Conservation (phyloP, 1,139 yeast species). For the Pichia sp. region DNA sequence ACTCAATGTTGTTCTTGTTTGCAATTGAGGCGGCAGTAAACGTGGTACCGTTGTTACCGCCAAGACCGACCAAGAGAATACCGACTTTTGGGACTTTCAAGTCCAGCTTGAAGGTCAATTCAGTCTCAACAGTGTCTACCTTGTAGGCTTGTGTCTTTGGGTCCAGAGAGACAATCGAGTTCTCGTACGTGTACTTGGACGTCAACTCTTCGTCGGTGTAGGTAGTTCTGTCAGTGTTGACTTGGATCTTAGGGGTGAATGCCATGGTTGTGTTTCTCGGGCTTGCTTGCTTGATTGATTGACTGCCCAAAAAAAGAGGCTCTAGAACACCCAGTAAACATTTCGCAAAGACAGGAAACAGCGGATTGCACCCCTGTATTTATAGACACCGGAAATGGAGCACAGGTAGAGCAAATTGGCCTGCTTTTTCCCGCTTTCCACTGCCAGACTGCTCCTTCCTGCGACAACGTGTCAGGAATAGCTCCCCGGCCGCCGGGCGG, state of each 20-base stretch:
- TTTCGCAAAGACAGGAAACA: too few species aligned
- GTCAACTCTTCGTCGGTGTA: slow-evolving; percentile 56
- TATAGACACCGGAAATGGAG: neutral
- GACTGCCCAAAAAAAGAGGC: too few species aligned
- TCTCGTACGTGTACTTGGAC: slow-evolving; percentile 70
- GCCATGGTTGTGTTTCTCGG: neutral
- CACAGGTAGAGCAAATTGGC: neutral
- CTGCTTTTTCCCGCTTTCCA: too few species aligned
- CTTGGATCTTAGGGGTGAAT: slow-evolving; percentile 44
- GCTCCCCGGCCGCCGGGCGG: neutral
- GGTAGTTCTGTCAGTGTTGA: slow-evolving; percentile 58
- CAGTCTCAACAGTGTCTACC: slow-evolving; percentile 68
- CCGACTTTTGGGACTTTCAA: slow-evolving; percentile 83
- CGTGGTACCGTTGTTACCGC: slow-evolving; percentile 96
- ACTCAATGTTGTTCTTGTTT: slow-evolving; percentile 71
- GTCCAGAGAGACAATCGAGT: slow-evolving; percentile 48
- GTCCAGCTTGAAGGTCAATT: slow-evolving; percentile 84
- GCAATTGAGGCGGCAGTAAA: slow-evolving; percentile 81
- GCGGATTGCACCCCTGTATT: neutral
- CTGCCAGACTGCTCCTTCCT: neutral
- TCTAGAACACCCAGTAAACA: too few species aligned
- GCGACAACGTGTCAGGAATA: neutral
- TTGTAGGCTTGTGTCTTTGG: slow-evolving; percentile 44
- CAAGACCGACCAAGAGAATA: slow-evolving; percentile 85
- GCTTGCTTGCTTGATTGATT: neutral